Conservation (phyloP, 2,329 filamentous ascomycete species). For the Lasiodiplodia sp. region DNA sequence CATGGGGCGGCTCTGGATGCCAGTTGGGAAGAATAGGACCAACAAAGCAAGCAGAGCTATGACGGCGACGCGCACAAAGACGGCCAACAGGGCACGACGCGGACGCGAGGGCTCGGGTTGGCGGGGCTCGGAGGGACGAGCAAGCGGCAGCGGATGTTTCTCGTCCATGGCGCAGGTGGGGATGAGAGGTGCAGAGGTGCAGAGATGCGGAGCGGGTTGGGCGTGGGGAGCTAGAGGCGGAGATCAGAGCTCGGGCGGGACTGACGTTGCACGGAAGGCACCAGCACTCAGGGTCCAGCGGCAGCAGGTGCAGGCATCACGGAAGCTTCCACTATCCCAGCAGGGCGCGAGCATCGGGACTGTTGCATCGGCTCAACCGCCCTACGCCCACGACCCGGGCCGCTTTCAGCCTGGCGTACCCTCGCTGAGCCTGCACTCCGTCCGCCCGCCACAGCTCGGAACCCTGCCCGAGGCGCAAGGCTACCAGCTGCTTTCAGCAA, state of each 20-base stretch:
- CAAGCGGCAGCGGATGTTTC: conserved; percentile 15
- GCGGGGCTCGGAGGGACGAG: not conserved
- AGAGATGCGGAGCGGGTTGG: not conserved
- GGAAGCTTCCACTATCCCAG: not conserved
- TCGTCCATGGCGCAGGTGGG: conserved; percentile 21
- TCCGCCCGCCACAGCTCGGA: not conserved
- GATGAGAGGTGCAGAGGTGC: not conserved
- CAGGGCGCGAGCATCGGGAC: not conserved
- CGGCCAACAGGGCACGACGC: conserved; percentile 33
- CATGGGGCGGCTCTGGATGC: conserved; percentile 9
- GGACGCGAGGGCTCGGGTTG: conserved; percentile 26
- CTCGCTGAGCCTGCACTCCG: not conserved
- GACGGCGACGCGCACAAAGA: conserved; percentile 38
- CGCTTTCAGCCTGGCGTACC: not conserved
- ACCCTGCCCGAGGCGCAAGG: not conserved
- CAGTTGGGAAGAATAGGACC: conserved; percentile 37
- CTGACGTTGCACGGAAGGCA: not conserved
- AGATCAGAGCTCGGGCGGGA: not conserved
- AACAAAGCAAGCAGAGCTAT: conserved; percentile 39
- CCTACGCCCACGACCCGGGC: not conserved
- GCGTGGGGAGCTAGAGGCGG: conserved; percentile 1
- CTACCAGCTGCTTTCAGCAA: conserved; percentile 4
- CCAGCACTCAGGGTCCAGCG: conserved; percentile 7
- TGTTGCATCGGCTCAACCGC: not conserved
- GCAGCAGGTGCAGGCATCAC: conserved; percentile 1